Base-by-base conservation (phyloP, 805 yeast genomes). In the Metschnikowia lunata region DNA sequence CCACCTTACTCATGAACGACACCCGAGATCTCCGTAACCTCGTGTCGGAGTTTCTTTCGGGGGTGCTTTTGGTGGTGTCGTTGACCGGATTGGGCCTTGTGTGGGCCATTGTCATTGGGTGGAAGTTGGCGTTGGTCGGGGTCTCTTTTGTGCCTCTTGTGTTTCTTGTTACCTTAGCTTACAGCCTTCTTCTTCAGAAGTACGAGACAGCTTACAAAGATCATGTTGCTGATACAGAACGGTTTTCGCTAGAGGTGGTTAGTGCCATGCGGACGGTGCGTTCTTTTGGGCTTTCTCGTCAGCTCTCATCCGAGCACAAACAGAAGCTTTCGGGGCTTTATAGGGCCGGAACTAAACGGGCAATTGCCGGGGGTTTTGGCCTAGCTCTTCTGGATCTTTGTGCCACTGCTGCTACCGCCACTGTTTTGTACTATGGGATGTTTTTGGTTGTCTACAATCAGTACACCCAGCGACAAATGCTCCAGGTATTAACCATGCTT, bases 121-220 rank as follows among this genome's bases (percentile, higher is more conserved):
- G 98, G 98, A 85, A 83, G 55, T 66, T 93, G 34, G 78, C 97
- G 1, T 64, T 91, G 8, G 93, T 88, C 1, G 95, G 96, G 1
- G 55, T 90, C 9, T 75, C 96, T 0, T 71, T 89, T 60, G 73
- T 85, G 11, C 95, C 96, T 0, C 50, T 81, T 10, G 79, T 86
- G 40, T 54, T 78, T 0, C 26, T 77, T 0, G 56, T 80, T 1
- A 76, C 90, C 2, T 62, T 67, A 0, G 36, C 69, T 0, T 87
- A 80, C 60, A 79, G 86, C 7, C 47, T 58, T 0, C 40, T 79
- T 3, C 62, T 83, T 29, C 80, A 76, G 47, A 60, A 50, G 8
- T 72, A 72, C 50, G 96, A 90, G 60, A 72, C 78, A 15, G 50
- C 52, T 1, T 87, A 87, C 56, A 84, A 85, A 53, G 67, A 69